Percentiles rank a stretch among this genome's conserved stretches.
phyloP scores from a whole-genome alignment of 306 rosid species.

The Citrullus mucosospermus region DNA sequence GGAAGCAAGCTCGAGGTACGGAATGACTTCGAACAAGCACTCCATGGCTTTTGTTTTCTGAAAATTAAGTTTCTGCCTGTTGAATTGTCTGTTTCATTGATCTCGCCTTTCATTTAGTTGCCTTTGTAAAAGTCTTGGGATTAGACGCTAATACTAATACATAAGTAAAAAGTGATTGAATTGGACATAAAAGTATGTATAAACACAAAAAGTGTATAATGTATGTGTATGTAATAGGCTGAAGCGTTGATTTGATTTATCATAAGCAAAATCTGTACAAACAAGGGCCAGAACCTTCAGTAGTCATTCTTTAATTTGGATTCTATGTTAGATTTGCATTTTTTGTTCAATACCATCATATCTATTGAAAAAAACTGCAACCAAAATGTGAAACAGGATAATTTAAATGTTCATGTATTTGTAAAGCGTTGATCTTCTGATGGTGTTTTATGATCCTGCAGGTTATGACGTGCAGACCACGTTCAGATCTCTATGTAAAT shows the following conservation, averaged over 20 bases:
- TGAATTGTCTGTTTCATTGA: not conserved
- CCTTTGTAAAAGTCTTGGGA: not conserved
- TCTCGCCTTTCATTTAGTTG: not conserved
- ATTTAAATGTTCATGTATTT: not conserved
- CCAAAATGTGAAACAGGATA: not conserved
- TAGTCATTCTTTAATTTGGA: not conserved
- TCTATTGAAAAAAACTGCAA: not conserved
- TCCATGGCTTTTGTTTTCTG: not conserved
- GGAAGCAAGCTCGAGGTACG: constrained; percentile 15
- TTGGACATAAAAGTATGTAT: not conserved
- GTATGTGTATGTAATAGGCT: not conserved
- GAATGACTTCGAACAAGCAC: not conserved
- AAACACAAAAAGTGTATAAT: not conserved
- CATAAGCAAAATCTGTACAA: not conserved
- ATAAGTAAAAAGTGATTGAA: too few species aligned
- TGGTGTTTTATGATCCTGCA: constrained; percentile 15
- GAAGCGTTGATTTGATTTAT: not conserved
- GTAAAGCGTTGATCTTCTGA: not conserved
- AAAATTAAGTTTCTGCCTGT: not conserved
- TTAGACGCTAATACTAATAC: too few species aligned
- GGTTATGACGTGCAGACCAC: constrained; percentile 91
- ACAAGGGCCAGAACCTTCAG: not conserved
- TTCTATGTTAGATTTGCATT: not conserved
- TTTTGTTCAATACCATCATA: not conserved
- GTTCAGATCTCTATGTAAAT: constrained; percentile 81